Evolutionary conservation across 1,284 basidiomycete genomes (phyloP).

Genomic region (Xerocomus minutiporus): DNA sequence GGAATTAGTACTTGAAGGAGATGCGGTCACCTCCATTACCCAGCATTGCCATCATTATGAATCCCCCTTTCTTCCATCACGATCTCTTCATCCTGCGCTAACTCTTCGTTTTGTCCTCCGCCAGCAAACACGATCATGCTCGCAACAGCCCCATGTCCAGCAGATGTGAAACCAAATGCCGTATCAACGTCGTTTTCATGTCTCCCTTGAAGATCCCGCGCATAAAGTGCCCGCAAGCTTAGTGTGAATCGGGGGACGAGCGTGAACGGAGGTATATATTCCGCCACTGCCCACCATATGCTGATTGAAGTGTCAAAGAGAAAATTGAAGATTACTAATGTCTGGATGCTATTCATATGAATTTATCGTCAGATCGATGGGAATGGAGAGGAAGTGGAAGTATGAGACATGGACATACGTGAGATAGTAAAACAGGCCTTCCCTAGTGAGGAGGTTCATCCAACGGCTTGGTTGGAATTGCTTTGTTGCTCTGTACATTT

Average conservation of each 20-base stretch:
- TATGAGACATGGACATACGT: neutral
- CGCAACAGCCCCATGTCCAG: neutral
- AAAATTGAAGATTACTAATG: no score
- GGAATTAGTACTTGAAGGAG: no score
- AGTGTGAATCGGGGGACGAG: neutral
- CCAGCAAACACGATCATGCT: neutral
- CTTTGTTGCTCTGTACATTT: neutral
- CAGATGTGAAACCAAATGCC: neutral
- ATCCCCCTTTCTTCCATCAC: neutral
- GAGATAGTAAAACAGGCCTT: neutral
- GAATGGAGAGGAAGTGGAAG: no score
- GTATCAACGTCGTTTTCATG: neutral
- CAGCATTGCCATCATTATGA: no score
- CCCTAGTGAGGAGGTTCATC: neutral
- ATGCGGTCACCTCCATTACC: no score
- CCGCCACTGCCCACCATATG: neutral
- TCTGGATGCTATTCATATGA: no score
- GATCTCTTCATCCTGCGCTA: neutral
- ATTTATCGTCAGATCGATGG: no score
- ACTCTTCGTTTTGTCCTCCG: neutral
- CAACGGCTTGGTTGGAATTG: neutral
- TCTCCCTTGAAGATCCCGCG: neutral
- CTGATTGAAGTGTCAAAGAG: no score
- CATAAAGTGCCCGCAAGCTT: neutral
- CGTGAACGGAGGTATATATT: neutral